A percentile compares a stretch with the other conserved stretches of the same genome.
These are phyloP conservation scores for Xylona heveae DNA, from an alignment of 495 filamentous ascomycete species.

Conservation along the genomic window DNA sequence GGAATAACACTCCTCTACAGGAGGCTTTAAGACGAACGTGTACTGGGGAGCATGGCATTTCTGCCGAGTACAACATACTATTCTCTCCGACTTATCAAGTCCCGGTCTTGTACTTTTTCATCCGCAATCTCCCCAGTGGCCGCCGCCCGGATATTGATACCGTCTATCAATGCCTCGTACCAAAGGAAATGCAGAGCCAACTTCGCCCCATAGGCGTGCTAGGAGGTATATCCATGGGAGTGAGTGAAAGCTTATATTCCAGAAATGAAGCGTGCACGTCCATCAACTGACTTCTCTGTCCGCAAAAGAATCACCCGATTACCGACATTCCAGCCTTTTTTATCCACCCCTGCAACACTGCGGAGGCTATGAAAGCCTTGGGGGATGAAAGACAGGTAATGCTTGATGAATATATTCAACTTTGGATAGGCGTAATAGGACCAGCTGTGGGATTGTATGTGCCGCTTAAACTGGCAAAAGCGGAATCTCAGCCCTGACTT, in stretches of 20 bases:
- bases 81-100: conserved; percentile 33
- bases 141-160: conserved; percentile 30
- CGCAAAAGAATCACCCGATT: conserved; percentile 53
- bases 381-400: conserved; percentile 25
- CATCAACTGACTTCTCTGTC: background rate
- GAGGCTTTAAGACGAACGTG: too few species aligned
- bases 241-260: conserved; percentile 35
- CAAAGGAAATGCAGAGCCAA: conserved; percentile 31
- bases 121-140: conserved; percentile 24
- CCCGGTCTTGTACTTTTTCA: conserved; percentile 35
- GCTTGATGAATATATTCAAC: conserved; percentile 46
- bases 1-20: too few species aligned
- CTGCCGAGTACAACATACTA: conserved; percentile 40
- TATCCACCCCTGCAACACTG: conserved; percentile 72
- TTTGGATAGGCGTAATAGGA: conserved; percentile 65
- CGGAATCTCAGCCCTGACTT: too few species aligned
- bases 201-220: conserved; percentile 38
- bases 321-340: conserved; percentile 56
- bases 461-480: conserved; percentile 32
- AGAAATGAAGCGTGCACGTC: too few species aligned
- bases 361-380: conserved; percentile 42
- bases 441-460: conserved; percentile 50
- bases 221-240: conserved; percentile 57
- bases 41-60: too few species aligned
- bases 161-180: conserved; percentile 49